A percentile compares a stretch with the other conserved stretches of the same genome.
Evolutionary conservation across 805 yeast genomes (phyloP).

Genomic region (Kodamaea lidongshanica): DNA sequence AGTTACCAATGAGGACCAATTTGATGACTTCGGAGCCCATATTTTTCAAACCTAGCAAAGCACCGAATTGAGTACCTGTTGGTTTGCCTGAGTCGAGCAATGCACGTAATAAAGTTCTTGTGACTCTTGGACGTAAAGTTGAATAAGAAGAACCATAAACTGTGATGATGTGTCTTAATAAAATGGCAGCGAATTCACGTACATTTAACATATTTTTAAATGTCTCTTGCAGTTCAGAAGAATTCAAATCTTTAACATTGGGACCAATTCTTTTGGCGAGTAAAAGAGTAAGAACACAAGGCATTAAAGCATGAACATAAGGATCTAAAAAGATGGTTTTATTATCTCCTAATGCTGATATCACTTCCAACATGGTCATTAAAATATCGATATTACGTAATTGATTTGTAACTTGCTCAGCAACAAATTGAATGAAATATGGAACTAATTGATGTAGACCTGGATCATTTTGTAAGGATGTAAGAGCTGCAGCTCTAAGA

Average conservation of each 20-base stretch:
- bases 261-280: slow-evolving; percentile 85
- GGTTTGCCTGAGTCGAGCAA: slow-evolving; percentile 80
- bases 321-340: slow-evolving; percentile 87
- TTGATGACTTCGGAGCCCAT: slow-evolving; percentile 86
- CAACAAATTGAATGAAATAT: slow-evolving; percentile 90
- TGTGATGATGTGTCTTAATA: slow-evolving; percentile 70
- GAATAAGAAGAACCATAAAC: slow-evolving; percentile 81
- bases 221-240: slow-evolving; percentile 21
- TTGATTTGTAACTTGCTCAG: slow-evolving; percentile 90
- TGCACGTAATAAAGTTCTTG: slow-evolving; percentile 87
- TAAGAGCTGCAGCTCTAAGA: slow-evolving; percentile 72
- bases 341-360: slow-evolving; percentile 78
- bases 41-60: slow-evolving; percentile 75
- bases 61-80: slow-evolving; percentile 87
- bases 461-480: slow-evolving; percentile 82
- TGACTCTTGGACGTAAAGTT: slow-evolving; percentile 86
- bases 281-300: slow-evolving; percentile 85
- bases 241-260: slow-evolving; percentile 31
- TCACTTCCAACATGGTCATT: slow-evolving; percentile 81
- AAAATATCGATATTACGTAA: slow-evolving; percentile 64
- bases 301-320: slow-evolving; percentile 93
- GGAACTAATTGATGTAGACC: slow-evolving; percentile 97
- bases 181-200: slow-evolving; percentile 81
- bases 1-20: slow-evolving; percentile 75
- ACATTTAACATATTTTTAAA: slow-evolving; percentile 48